Conservation (phyloP, 2,329 filamentous ascomycete species). For the Alternaria sp. region DNA sequence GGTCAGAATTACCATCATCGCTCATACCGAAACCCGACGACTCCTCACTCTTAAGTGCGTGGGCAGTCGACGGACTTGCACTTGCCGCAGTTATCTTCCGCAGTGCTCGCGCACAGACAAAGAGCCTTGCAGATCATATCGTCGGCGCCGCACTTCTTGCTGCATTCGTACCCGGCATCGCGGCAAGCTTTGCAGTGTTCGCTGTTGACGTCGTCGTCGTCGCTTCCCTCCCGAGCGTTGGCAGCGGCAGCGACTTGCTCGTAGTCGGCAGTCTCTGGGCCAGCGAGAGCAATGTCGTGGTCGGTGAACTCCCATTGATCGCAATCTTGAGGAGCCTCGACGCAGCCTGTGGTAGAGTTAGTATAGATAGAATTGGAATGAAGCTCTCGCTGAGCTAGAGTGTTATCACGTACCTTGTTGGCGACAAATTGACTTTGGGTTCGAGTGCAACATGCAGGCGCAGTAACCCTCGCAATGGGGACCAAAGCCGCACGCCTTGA, state of each 20-base stretch:
- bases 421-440: background rate
- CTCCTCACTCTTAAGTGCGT: background rate
- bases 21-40: background rate
- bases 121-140: background rate
- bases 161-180: background rate
- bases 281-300: background rate
- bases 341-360: background rate
- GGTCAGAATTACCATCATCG: background rate
- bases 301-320: background rate
- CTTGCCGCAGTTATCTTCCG: background rate
- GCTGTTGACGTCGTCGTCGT: background rate
- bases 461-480: background rate
- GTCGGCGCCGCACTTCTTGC: background rate
- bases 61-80: background rate
- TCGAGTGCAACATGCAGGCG: background rate
- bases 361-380: background rate
- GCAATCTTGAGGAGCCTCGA: background rate
- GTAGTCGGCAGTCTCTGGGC: background rate
- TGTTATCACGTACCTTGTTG: background rate
- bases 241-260: background rate
- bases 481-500: background rate
- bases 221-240: background rate
- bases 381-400: background rate
- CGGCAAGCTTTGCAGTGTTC: background rate
- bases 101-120: background rate